Evolutionary conservation across 1,284 basidiomycete genomes (phyloP).

Genomic region (Ganoderma boninense): DNA sequence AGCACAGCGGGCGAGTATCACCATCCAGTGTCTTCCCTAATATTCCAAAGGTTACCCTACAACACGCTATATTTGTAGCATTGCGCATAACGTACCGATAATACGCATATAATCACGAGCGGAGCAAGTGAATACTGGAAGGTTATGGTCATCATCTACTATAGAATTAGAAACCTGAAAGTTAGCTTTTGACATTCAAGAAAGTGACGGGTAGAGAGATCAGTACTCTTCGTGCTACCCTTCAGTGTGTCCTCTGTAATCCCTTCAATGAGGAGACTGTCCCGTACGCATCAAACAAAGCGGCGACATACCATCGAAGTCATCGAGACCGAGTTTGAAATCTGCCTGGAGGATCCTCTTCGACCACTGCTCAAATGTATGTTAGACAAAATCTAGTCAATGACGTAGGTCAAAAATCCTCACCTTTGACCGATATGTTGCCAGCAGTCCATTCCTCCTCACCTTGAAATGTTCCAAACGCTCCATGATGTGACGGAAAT

Average conservation of each 20-base stretch:
- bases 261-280: not conserved
- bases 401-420: not conserved
- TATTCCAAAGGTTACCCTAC: not conserved
- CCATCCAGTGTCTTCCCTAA: not conserved
- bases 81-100: not conserved
- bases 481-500: not conserved
- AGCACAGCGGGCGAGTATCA: not conserved
- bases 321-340: not conserved
- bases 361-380: not conserved
- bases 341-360: not conserved
- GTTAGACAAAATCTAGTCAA: not conserved
- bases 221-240: not conserved
- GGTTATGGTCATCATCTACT: not conserved
- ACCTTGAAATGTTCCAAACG: not conserved
- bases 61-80: too few species aligned
- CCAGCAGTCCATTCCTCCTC: not conserved
- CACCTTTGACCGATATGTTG: not conserved
- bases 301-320: not conserved
- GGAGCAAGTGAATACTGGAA: not conserved
- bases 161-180: not conserved
- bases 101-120: slow-evolving; percentile 3
- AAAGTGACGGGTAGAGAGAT: too few species aligned
- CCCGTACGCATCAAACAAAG: not conserved
- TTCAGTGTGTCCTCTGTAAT: not conserved
- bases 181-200: not conserved